These are phyloP conservation scores for Acacia melanoxylon DNA, from an alignment of 306 rosid genomes.

Conservation along the genomic window DNA sequence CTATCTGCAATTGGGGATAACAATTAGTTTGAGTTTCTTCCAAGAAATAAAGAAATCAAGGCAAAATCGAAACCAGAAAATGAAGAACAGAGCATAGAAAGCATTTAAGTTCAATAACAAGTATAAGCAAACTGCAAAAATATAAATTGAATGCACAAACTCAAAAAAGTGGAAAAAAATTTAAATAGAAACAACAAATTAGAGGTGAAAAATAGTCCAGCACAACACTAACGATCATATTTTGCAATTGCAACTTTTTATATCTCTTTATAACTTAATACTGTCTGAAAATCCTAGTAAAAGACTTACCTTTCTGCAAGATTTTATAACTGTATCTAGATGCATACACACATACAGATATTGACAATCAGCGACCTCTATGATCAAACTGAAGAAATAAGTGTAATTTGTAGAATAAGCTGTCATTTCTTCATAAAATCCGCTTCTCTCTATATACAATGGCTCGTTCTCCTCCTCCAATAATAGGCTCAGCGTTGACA, in stretches of 20 bases:
- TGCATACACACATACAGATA: neutral
- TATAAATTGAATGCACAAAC: neutral
- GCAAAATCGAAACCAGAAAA: neutral
- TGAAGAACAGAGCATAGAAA: neutral
- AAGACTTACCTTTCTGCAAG: neutral
- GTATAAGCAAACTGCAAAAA: neutral
- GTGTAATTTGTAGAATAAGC: neutral
- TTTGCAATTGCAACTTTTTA: neutral
- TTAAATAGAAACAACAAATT: neutral
- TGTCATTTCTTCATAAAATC: neutral
- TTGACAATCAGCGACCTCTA: neutral
- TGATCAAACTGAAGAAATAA: neutral
- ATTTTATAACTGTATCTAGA: neutral
- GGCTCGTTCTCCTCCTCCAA: neutral
- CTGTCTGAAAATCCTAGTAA: neutral
- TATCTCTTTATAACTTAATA: neutral
- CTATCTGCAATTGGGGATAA: constrained; percentile 44
- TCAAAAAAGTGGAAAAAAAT: neutral
- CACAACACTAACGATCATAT: neutral
- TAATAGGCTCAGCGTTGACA: neutral
- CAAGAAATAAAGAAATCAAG: neutral
- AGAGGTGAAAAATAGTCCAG: neutral
- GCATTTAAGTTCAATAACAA: neutral
- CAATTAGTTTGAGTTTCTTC: neutral
- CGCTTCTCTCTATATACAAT: neutral